Evolutionary conservation across 2,329 filamentous ascomycete genomes (phyloP), one percentile per base, ranked within the genome.

Genomic region (Diaporthe ilicicola): DNA sequence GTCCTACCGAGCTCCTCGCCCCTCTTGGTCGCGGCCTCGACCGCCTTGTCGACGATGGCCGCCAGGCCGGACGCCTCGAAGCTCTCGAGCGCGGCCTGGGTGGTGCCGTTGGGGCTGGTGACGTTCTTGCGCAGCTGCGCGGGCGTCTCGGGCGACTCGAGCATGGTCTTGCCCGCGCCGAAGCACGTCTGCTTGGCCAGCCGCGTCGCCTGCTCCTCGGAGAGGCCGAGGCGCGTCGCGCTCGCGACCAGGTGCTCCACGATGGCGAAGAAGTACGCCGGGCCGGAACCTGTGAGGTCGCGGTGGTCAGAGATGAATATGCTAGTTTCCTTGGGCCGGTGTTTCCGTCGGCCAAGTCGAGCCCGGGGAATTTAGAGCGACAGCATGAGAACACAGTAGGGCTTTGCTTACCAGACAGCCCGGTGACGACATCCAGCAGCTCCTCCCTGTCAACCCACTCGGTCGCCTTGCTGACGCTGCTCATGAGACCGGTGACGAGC

Each of bases 261-360:
- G 77, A 87, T 81, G 74, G 84, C 84, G 75, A 87, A 87, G 79
- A 87, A 87, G 78, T 87, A 87, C 0, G 85, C 85, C 0, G 85
- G 85, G 2, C 85, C 85, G 22, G 84, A 86, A 29, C 85, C 85
- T 86, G 61, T 17, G 17, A 2, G 19, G 4, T 19, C 29, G 4
- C 12, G 37, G 8, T 17, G 27, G 59, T 64, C 10, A 64, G 59
- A 17, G 13, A 50, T 27, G 29, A 22, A 19, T 50, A 8, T 42
- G 37, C 69, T 29, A 8, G 53, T n/a, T n/a, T n/a, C n/a, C n/a
- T n/a, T n/a, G n/a, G n/a, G n/a, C n/a, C n/a, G n/a, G n/a, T n/a
- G 29, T 53, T 19, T 51, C 22, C 12, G 73, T 29, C 12, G 6
- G 4, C 19, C 9, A n/a, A 9, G 42, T n/a, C 8, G 42, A n/a